Base-by-base conservation (phyloP, 805 yeast genomes). In the Teunomyces panamensis region DNA sequence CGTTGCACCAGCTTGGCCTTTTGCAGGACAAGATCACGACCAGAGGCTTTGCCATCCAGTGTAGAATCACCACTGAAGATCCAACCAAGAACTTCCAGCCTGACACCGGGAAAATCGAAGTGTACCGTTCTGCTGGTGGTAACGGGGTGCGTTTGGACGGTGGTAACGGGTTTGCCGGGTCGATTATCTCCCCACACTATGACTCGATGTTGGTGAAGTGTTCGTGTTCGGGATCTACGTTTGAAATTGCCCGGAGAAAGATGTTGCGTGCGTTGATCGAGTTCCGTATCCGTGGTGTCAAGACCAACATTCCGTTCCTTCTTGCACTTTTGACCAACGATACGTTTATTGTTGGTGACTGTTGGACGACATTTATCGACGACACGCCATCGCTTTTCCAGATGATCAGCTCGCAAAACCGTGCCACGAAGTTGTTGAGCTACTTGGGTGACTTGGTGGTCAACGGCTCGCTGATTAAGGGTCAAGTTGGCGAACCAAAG, bases 61-160 rank as follows among this genome's bases (percentile, higher is more conserved):
- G 99, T 77, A 90, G 99, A 78, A 94, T 94, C 75, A 92, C 98
- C 49, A 92, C 99, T 44, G 99, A 94, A 71, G 99, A 92, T 67
- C 98, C 99, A 9, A 66, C 96, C 45, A 91, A 91, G 75, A 89
- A 87, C 65, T 92, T 92, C 84, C 97, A 89, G 73, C 99, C 99
- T 11, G 99, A 92, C 67, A 94, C 98, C 3, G 99, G 99, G 66
- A 90, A 91, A 71, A 87, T 92, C 60, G 99, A 92, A 71, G 99
- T 92, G 41, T 92, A 92, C 77, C 84, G 98, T 69, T 90, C 97
- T 41, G 89, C 98, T 17, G 99, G 99, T 73, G 99, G 99, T 78
- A 94, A 94, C 65, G 99, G 99, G 69, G 97, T 94, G 42, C 85
- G 99, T 75, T 79, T 94, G 58, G 99, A 92, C 63, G 99, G 99